Evolutionary conservation across 805 yeast species (phyloP), one percentile per base, ranked within the genome.

Genomic region (Komagataella ulmi): DNA sequence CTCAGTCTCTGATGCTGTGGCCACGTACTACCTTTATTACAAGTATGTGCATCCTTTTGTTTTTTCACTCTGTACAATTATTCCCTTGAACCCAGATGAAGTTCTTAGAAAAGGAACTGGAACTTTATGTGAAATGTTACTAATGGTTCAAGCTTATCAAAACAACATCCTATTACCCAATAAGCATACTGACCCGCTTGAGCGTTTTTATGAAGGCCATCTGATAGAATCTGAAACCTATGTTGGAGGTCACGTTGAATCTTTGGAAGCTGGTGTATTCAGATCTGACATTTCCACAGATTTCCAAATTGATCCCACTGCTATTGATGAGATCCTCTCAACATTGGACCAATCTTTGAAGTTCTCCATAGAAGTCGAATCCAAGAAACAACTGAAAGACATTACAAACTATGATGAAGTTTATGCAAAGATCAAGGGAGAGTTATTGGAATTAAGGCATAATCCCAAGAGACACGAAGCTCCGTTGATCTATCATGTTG

Each of bases 1-100:
- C 66, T 95, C 99, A 0, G 99, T 93, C 24, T 95, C 99, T 53
- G 99, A 93, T 74, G 99, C 99, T 10, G 99, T 95, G 45, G 99
- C 99, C 3, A 93, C 99, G 0, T 93, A 90, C 64, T 93, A 93
- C 66, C 72, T 93, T 48, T 93, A 90, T 70, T 90, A 85, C 80
- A 93, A 93, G 67, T 95, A 93, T 63, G 97, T 93, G 50, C 98
- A 90, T 66, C 98, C 98, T 1, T 93, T 93, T 69, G 85, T 93
- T 58, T 89, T 93, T 62, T 93, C 99, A 2, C 79, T 93, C 53
- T 90, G 98, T 66, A 89, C 95, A 10, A 95, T 93, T 63, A 80
- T 93, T 67, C 99, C 99, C 0, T 71, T 93, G 58, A 88, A 90
- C 59, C 99, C 99, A 0, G 99, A 93, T 67, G 99, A 95, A 65